Conservation (phyloP, 495 filamentous ascomycete species). For the Hypoxylon cercidicola region DNA sequence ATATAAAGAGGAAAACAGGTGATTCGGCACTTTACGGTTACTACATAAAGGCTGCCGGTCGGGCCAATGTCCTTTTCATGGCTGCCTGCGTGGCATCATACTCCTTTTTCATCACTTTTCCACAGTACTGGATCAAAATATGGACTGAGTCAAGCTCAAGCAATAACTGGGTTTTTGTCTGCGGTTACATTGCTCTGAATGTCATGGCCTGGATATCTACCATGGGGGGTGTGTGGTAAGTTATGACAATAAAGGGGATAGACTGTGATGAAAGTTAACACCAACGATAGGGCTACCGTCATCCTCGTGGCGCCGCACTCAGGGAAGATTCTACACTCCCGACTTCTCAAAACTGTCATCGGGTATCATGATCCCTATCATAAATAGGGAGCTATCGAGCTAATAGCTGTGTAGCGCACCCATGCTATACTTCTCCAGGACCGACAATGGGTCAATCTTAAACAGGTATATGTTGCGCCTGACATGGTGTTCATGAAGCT, state of each 20-base stretch:
- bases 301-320: conserved; percentile 37
- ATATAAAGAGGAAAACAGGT: conserved; percentile 54
- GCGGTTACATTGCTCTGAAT: conserved; percentile 44
- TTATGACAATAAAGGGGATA: neutral
- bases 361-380: neutral
- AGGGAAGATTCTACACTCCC: conserved; percentile 22
- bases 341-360: conserved; percentile 27
- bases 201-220: conserved; percentile 49
- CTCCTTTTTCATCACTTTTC: conserved; percentile 51
- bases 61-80: conserved; percentile 57
- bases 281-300: conserved; percentile 16
- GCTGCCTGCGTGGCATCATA: conserved; percentile 39
- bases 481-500: neutral
- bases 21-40: conserved; percentile 69
- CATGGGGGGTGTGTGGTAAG: conserved; percentile 43
- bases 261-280: neutral
- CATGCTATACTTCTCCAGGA: conserved; percentile 36
- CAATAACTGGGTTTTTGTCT: conserved; percentile 38
- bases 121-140: conserved; percentile 54
- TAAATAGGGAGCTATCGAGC: neutral
- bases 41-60: conserved; percentile 65
- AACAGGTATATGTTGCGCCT: conserved; percentile 38
- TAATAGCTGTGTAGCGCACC: conserved; percentile 29
- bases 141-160: conserved; percentile 47
- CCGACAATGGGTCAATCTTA: conserved; percentile 42